A percentile compares a stretch with the other conserved stretches of the same genome.
Evolutionary conservation across 1,284 basidiomycete genomes (phyloP).

Genomic region (Cryptococcus sp.): DNA sequence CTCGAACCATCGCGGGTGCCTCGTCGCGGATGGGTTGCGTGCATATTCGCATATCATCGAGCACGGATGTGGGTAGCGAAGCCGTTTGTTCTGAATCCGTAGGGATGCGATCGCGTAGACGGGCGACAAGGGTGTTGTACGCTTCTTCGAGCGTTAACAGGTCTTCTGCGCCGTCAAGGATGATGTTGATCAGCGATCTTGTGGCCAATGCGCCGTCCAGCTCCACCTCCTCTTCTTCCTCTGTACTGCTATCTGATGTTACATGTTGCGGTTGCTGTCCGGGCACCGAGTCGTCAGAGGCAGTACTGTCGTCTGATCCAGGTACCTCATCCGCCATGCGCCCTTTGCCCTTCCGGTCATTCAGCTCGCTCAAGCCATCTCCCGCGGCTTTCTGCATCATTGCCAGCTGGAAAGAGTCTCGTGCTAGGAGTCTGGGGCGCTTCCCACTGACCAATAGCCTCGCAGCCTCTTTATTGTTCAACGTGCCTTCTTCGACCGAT

Average conservation of each 20-base stretch:
- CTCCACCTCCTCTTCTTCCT: conserved; percentile 37
- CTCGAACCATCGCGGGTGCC: conserved; percentile 46
- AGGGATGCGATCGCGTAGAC: conserved; percentile 29
- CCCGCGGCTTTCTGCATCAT: conserved; percentile 25
- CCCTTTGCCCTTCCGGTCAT: conserved; percentile 21
- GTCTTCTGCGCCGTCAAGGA: conserved; percentile 46
- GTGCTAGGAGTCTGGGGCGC: conserved; percentile 32
- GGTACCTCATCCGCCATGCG: conserved; percentile 26
- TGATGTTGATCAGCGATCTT: conserved; percentile 38
- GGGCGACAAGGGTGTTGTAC: conserved; percentile 36
- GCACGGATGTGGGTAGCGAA: neutral
- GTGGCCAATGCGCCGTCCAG: conserved; percentile 41
- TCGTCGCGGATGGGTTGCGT: conserved; percentile 41
- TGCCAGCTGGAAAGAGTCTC: conserved; percentile 42
- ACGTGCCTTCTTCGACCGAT: conserved; percentile 47
- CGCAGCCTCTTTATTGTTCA: conserved; percentile 49
- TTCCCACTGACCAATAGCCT: conserved; percentile 39
- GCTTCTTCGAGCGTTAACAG: conserved; percentile 51
- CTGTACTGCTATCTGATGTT: conserved; percentile 15
- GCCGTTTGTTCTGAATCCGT: neutral
- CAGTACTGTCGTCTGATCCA: conserved; percentile 34
- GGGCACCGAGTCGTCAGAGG: conserved; percentile 2
- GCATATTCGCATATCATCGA: conserved; percentile 18
- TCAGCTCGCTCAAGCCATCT: conserved; percentile 11
- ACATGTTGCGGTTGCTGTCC: conserved; percentile 9